phyloP scores from a whole-genome alignment of 768 basidiomycete genomes.

The Boletus patriciae region DNA sequence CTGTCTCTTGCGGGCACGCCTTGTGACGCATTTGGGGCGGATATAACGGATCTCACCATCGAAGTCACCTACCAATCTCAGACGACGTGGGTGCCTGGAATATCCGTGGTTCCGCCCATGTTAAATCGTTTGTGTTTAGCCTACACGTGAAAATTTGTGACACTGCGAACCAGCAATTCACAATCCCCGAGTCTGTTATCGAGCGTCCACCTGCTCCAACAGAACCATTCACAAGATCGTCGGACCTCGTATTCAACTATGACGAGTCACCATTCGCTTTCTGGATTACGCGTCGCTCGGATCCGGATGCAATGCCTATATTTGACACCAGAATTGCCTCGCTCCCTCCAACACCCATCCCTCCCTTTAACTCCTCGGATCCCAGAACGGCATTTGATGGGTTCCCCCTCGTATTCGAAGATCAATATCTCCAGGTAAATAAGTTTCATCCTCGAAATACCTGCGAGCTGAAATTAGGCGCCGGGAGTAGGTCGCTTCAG shows the following conservation, averaged over 20 bases:
- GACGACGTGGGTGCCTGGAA: constrained; percentile 39
- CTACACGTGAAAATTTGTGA: constrained; percentile 71
- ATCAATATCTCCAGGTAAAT: constrained; percentile 71
- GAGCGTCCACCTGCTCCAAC: constrained; percentile 41
- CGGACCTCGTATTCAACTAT: constrained; percentile 72
- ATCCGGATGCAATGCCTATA: constrained; percentile 52
- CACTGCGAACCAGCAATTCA: constrained; percentile 60
- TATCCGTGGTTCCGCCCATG: neutral
- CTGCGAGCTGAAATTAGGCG: neutral
- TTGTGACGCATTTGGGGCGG: constrained; percentile 66
- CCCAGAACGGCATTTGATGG: constrained; percentile 57
- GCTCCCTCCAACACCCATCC: constrained; percentile 58
- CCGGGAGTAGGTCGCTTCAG: constrained; percentile 52
- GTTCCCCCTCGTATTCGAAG: constrained; percentile 74
- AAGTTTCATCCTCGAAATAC: neutral
- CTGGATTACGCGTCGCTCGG: constrained; percentile 72
- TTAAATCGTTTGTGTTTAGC: constrained; percentile 33
- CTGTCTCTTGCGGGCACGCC: constrained; percentile 53
- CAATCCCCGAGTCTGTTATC: constrained; percentile 57
- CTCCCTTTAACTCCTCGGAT: constrained; percentile 52
- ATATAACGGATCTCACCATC: constrained; percentile 58
- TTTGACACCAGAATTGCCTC: constrained; percentile 71
- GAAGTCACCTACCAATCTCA: constrained; percentile 64
- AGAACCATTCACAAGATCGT: constrained; percentile 37
- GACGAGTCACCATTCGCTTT: constrained; percentile 68